Evolutionary conservation across 2,329 filamentous ascomycete species (phyloP).

Genomic region (Fusarium compactum): DNA sequence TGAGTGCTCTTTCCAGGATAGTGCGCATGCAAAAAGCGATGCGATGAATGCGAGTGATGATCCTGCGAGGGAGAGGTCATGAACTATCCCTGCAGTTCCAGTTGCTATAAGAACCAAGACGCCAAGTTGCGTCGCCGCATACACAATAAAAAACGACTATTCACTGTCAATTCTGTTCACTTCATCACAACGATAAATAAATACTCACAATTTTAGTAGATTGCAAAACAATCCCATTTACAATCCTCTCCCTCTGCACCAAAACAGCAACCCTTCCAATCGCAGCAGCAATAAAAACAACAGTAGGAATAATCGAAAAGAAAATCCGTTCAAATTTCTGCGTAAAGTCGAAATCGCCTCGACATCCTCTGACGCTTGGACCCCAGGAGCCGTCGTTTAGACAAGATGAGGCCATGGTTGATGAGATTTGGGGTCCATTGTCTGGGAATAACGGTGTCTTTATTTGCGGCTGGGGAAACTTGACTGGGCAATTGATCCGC

Average conservation of each 20-base stretch:
- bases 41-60: conserved; percentile 45
- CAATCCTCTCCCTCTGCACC: conserved; percentile 48
- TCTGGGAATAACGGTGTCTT: not conserved
- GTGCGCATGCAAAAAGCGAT: conserved; percentile 44
- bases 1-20: conserved; percentile 55
- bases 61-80: conserved; percentile 47
- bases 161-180: not conserved
- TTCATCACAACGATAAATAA: no score
- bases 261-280: conserved; percentile 52
- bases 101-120: conserved; percentile 49
- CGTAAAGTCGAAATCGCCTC: conserved; percentile 64
- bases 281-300: conserved; percentile 54
- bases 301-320: conserved; percentile 58
- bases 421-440: not conserved
- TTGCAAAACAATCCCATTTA: conserved; percentile 52
- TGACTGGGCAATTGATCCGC: conserved; percentile 5
- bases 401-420: conserved; percentile 43
- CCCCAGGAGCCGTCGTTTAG: conserved; percentile 57
- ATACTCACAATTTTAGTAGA: conserved; percentile 48
- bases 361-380: conserved; percentile 59
- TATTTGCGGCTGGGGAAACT: not conserved
- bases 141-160: conserved; percentile 45
- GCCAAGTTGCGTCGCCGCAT: conserved; percentile 49
- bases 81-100: conserved; percentile 24
- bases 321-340: conserved; percentile 62